Evolutionary conservation across 768 basidiomycete species (phyloP), one percentile per base, ranked within the genome.

Genomic region (Gloeostereum incarnatum): DNA sequence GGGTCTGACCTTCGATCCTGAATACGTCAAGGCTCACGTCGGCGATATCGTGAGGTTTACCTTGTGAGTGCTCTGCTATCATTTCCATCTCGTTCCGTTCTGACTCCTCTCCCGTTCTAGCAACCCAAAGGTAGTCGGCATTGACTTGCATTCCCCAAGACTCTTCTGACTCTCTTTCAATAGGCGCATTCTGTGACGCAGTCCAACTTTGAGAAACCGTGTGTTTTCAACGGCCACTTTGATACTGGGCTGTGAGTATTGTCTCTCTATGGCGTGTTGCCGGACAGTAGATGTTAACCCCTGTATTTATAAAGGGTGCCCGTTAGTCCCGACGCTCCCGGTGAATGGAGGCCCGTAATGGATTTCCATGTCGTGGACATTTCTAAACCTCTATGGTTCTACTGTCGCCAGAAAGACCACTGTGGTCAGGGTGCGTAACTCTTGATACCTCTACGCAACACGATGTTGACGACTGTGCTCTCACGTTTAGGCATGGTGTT

Each of bases 401-500:
- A 65, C 55, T 79, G 77, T 48, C 59, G 65, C 29, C 77, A 78
- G 14, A 19, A 13, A 3, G 17, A 56, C 29, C 77, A 81, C 55
- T 79, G 78, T 40, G 62, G 64, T 29, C 51, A 61, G 38, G 61
- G 60, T 57, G 14, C 6, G 38, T 30, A 10, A 13, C n/a, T 16
- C 14, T 20, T n/a, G 9, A 35, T 31, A 7, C n/a, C 23, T 31
- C 27, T 23, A n/a, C n/a, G n/a, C n/a, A n/a, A n/a, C n/a, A n/a
- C n/a, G 25, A 5, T 31, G 31, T 16, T 13, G 8, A 26, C 13
- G n/a, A n/a, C 24, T 31, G 8, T n/a, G 27, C n/a, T 16, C 34
- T 16, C 35, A 11, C 11, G 33, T 11, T n/a, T 29, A 54, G 75
- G 78, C 43, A 81, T 81, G 79, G 78, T 81, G 18, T 77, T 77